A percentile compares a stretch with the other conserved stretches of the same genome.
phyloP scores from a whole-genome alignment of 1,139 yeast genomes.

The Pichia terricola region DNA sequence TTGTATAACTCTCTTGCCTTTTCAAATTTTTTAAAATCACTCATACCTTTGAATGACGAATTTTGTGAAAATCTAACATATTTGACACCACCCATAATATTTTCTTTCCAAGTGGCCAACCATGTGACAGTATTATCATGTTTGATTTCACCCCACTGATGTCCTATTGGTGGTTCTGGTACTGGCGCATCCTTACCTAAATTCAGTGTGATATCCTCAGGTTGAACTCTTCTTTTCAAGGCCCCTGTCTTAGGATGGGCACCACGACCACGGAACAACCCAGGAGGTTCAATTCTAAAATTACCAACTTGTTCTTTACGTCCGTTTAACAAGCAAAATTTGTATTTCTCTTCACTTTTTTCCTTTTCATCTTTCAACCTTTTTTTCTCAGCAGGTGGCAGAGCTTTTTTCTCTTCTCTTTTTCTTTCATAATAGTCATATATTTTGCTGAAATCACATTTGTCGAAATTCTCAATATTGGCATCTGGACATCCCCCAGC shows the following conservation, averaged over 20 bases:
- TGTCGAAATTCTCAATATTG: constrained; percentile 48
- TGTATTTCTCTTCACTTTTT: constrained; percentile 67
- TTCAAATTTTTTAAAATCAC: constrained; percentile 86
- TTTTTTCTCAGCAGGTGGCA: constrained; percentile 68
- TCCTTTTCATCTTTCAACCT: constrained; percentile 63
- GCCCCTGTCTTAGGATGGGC: constrained; percentile 95
- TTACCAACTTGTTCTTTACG: constrained; percentile 89
- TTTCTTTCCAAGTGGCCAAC: constrained; percentile 97
- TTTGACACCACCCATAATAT: constrained; percentile 72
- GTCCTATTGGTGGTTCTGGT: constrained; percentile 84
- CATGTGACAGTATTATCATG: constrained; percentile 90
- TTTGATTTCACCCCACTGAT: constrained; percentile 78
- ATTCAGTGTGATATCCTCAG: constrained; percentile 84
- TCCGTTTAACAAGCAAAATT: constrained; percentile 75
- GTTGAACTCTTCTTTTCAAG: constrained; percentile 69
- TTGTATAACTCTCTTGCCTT: constrained; percentile 78
- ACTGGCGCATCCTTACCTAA: constrained; percentile 62
- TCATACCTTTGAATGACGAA: constrained; percentile 83
- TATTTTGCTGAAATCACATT: constrained; percentile 75
- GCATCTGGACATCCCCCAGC: constrained; percentile 50
- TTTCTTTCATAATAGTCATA: constrained; percentile 59
- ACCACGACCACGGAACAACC: constrained; percentile 91
- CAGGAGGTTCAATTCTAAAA: constrained; percentile 93
- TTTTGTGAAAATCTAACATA: constrained; percentile 89
- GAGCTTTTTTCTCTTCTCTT: constrained; percentile 62